Evolutionary conservation across 139 green algal species (phyloP).

Genomic region (Chlorella sp.): DNA sequence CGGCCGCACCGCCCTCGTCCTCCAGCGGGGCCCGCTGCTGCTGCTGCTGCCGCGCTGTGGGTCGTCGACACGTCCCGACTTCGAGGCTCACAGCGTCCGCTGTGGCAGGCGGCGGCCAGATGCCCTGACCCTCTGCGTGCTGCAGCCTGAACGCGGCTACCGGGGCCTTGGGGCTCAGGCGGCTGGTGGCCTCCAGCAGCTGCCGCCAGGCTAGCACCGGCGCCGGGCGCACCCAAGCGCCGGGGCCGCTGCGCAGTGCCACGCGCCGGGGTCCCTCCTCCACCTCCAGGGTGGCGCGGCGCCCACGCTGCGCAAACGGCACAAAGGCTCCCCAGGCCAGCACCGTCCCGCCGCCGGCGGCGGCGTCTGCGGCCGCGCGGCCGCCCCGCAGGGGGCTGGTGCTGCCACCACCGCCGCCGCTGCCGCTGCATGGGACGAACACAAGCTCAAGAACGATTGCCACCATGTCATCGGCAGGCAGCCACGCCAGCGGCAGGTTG

Average conservation of each 20-base stretch:
- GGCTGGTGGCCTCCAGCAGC: constrained; percentile 13
- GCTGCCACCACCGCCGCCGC: not conserved
- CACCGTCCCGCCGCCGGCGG: not conserved
- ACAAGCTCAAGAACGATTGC: constrained; percentile 65
- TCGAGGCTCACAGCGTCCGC: too few relatives aligned
- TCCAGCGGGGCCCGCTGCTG: not conserved
- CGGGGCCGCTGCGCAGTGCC: constrained; percentile 8
- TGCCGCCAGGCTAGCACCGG: constrained; percentile 27
- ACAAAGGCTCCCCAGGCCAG: constrained; percentile 3
- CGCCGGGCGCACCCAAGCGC: constrained; percentile 8
- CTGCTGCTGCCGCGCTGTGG: not conserved
- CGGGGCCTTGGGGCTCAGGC: not conserved
- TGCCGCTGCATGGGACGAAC: not conserved
- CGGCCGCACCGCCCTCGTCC: too few relatives aligned
- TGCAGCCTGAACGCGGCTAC: not conserved
- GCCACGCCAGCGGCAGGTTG: constrained; percentile 51
- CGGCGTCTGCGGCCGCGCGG: too few relatives aligned
- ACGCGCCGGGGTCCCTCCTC: not conserved
- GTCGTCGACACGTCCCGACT: too few relatives aligned
- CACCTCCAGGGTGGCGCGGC: not conserved
- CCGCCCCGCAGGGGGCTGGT: too few relatives aligned
- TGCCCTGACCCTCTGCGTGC: not conserved
- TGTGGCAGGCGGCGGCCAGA: constrained; percentile 16
- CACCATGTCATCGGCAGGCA: constrained; percentile 56
- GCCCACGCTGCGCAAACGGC: not conserved